These are phyloP conservation scores for Coniella vitis DNA, from an alignment of 2,329 filamentous ascomycete genomes.

Conservation along the genomic window DNA sequence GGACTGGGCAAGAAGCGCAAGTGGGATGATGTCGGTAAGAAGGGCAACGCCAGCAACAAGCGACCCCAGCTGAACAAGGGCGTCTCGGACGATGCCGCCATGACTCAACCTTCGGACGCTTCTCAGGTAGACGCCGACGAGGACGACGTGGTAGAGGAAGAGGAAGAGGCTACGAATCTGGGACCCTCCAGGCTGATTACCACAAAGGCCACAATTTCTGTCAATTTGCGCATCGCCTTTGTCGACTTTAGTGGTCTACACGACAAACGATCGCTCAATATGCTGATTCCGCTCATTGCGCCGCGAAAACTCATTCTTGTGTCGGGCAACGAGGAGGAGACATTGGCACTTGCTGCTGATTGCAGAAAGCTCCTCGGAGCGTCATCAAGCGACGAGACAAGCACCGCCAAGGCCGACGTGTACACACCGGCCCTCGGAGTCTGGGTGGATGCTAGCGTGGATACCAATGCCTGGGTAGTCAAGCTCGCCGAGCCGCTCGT, in stretches of 20 bases:
- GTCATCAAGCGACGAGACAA: conserved; percentile 30
- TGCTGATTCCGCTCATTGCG: conserved; percentile 89
- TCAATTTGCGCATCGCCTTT: conserved; percentile 73
- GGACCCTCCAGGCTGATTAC: conserved; percentile 74
- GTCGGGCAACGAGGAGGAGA: conserved; percentile 73
- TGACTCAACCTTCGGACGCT: conserved; percentile 27
- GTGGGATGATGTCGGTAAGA: conserved; percentile 67
- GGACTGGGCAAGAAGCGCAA: conserved; percentile 86
- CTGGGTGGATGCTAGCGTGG: conserved; percentile 81
- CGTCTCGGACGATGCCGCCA: conserved; percentile 40
- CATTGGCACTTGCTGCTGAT: conserved; percentile 68
- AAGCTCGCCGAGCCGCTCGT: conserved; percentile 81
- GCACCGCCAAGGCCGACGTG: conserved; percentile 54
- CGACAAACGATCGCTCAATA: conserved; percentile 87
- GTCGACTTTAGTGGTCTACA: conserved; percentile 91
- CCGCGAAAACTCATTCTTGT: conserved; percentile 93
- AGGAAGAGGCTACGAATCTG: conserved; percentile 34
- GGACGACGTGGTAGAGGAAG: conserved; percentile 50
- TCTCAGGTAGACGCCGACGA: conserved; percentile 41
- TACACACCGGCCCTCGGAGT: conserved; percentile 74
- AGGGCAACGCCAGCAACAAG: conserved; percentile 47
- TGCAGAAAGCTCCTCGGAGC: conserved; percentile 61
- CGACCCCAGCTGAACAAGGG: conserved; percentile 44
- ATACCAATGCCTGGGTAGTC: conserved; percentile 95
- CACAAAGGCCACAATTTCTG: conserved; percentile 53